Evolutionary conservation across 192 early-diverging fungal genomes (phyloP).

Genomic region (Rhizoclosmatium globosum): DNA sequence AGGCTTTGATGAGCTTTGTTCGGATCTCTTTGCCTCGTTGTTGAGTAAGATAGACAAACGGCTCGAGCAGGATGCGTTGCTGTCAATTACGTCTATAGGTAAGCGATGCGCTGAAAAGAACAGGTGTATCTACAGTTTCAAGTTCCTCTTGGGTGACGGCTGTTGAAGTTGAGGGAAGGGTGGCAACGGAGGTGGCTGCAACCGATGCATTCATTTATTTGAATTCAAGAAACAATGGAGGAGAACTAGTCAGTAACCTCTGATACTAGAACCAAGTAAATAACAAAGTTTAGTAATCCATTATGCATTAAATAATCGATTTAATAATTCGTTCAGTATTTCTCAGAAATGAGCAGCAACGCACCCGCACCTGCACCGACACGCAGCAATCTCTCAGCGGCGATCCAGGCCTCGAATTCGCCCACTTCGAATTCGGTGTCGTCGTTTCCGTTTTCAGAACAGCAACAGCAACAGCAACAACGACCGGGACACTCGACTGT

Average conservation of each 20-base stretch:
- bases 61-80: slow-evolving; percentile 81
- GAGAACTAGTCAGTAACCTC: too few species aligned
- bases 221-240: background rate
- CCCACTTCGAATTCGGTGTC: background rate
- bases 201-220: background rate
- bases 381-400: slow-evolving; percentile 9
- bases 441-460: background rate
- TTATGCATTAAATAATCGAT: too few species aligned
- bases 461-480: background rate
- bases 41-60: slow-evolving; percentile 85
- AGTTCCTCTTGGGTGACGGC: background rate
- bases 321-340: background rate
- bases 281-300: too few species aligned
- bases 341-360: background rate
- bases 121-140: background rate
- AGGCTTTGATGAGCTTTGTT: slow-evolving; percentile 89
- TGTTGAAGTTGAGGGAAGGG: background rate
- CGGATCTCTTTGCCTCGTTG: slow-evolving; percentile 95
- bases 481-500: background rate
- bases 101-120: background rate
- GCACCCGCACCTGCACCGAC: background rate
- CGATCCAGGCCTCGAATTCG: background rate
- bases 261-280: too few species aligned
- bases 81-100: background rate
- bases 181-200: background rate